phyloP scores from a whole-genome alignment of 2,329 filamentous ascomycete genomes.

The Verticillium dahliae region DNA sequence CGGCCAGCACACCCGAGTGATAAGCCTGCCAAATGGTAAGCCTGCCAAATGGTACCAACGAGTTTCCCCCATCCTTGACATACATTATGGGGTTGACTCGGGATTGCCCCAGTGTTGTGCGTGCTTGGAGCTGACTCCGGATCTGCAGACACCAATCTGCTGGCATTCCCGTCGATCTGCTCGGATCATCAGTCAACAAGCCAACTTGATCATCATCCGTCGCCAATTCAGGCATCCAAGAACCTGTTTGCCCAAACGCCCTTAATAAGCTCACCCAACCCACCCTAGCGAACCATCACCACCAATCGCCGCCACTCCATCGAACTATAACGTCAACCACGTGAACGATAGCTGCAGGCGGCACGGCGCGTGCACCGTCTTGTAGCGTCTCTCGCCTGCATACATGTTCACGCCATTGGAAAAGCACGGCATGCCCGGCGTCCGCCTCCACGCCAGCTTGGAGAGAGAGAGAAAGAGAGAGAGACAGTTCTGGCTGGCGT shows the following conservation, averaged over 20 bases:
- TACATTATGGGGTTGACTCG: neutral
- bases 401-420: neutral
- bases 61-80: neutral
- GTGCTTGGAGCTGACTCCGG: no score
- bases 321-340: neutral
- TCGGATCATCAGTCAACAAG: neutral
- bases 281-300: neutral
- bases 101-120: no score
- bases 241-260: neutral
- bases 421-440: conserved; percentile 5
- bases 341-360: neutral
- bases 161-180: no score
- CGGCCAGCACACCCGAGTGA: neutral
- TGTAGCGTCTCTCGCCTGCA: neutral
- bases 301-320: neutral
- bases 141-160: no score
- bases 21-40: neutral
- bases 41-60: neutral
- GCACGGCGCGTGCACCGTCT: neutral
- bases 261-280: neutral
- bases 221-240: neutral
- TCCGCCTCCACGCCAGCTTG: neutral
- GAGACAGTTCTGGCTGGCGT: no score
- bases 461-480: no score
- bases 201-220: neutral